A percentile compares a stretch with the other conserved stretches of the same genome.
phyloP scores from a whole-genome alignment of 495 filamentous ascomycete species.

The Lentithecium fluviatile region DNA sequence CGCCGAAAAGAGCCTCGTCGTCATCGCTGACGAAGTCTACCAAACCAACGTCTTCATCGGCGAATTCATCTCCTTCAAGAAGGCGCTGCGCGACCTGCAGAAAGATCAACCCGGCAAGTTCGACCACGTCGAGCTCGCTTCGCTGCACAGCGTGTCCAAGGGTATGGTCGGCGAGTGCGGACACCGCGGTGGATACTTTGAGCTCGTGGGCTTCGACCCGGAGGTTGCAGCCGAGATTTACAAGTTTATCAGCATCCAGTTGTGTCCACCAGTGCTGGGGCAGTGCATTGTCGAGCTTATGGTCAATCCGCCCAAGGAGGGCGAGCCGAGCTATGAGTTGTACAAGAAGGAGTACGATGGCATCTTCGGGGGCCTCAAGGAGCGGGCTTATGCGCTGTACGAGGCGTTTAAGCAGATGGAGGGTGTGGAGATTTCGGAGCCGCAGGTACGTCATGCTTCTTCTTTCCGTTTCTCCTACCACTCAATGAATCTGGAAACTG shows the following conservation, averaged over 20 bases:
- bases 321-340: slow-evolving; percentile 75
- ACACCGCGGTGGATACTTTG: slow-evolving; percentile 95
- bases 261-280: slow-evolving; percentile 92
- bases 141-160: slow-evolving; percentile 63
- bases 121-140: slow-evolving; percentile 82
- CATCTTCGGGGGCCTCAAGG: slow-evolving; percentile 70
- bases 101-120: slow-evolving; percentile 68
- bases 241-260: slow-evolving; percentile 93
- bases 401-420: slow-evolving; percentile 92
- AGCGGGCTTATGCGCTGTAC: slow-evolving; percentile 80
- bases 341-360: slow-evolving; percentile 81
- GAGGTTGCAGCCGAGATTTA: slow-evolving; percentile 91
- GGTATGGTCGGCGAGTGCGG: slow-evolving; percentile 98
- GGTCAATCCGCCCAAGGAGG: slow-evolving; percentile 86
- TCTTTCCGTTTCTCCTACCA: too few relatives aligned
- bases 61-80: slow-evolving; percentile 92
- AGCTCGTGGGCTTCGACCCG: slow-evolving; percentile 83
- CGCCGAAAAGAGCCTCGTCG: slow-evolving; percentile 77
- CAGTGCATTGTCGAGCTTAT: slow-evolving; percentile 95
- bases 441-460: slow-evolving; percentile 41
- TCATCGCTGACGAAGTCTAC: slow-evolving; percentile 97
- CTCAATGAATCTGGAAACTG: too few relatives aligned
- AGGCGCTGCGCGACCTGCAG: slow-evolving; percentile 79
- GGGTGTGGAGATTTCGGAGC: slow-evolving; percentile 83
- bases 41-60: slow-evolving; percentile 97